phyloP scores from a whole-genome alignment of 805 yeast species.

The Metahyphopichia silvanorum region DNA sequence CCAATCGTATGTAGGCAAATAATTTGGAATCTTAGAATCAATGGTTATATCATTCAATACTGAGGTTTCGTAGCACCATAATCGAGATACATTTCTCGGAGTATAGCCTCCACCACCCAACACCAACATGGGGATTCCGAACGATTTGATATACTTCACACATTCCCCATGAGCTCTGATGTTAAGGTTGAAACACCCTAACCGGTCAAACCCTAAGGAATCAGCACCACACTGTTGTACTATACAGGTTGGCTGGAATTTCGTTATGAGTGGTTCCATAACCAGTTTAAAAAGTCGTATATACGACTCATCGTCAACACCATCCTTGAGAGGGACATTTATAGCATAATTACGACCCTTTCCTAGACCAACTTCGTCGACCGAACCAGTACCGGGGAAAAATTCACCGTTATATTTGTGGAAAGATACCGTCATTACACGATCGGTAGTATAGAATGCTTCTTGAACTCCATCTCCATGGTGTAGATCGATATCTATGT shows the following conservation, averaged over 20 bases:
- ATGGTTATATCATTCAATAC: slow-evolving; percentile 60
- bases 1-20: slow-evolving; percentile 73
- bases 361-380: slow-evolving; percentile 86
- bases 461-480: slow-evolving; percentile 99
- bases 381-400: slow-evolving; percentile 95
- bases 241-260: slow-evolving; percentile 89
- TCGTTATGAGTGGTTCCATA: slow-evolving; percentile 84
- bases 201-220: slow-evolving; percentile 85
- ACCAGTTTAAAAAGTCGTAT: slow-evolving; percentile 73
- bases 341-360: slow-evolving; percentile 85
- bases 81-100: slow-evolving; percentile 87
- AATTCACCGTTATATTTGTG: slow-evolving; percentile 93
- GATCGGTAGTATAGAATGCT: slow-evolving; percentile 89
- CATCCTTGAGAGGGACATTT: slow-evolving; percentile 91
- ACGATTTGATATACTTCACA: slow-evolving; percentile 82
- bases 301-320: slow-evolving; percentile 91
- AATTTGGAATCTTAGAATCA: slow-evolving; percentile 52
- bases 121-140: slow-evolving; percentile 86
- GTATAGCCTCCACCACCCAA: slow-evolving; percentile 99
- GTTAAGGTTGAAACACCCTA: slow-evolving; percentile 90
- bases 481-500: slow-evolving; percentile 91
- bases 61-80: slow-evolving; percentile 95
- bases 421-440: slow-evolving; percentile 95
- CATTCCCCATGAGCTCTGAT: slow-evolving; percentile 95
- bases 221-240: slow-evolving; percentile 98